Evolutionary conservation across 2,329 filamentous ascomycete genomes (phyloP), one percentile per base, ranked within the genome.

Genomic region (Paecilomyces dactylethromorphus): DNA sequence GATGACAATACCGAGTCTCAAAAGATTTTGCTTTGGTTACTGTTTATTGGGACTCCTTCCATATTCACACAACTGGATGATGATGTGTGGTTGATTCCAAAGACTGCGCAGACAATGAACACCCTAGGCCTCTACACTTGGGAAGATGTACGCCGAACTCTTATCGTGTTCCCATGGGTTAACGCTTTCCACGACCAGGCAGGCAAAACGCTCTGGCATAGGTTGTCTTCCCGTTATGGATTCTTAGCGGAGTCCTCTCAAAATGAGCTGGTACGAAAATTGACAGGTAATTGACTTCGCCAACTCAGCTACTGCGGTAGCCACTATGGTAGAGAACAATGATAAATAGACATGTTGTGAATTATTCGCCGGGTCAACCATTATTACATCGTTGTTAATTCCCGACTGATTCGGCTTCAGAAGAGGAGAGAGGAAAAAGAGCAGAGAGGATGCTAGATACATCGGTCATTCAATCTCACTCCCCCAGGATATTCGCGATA

Each of bases 141-240:
- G 59, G 22, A 24, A 12, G 39, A 55, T 22, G 39, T 59, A 10
- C 11, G 39, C 15, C 8, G 29, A 1, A n/a, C 22, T 5, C 57
- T 61, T 21, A 6, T 18, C n/a, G 26, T 33, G 21, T 54, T 59
- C 4, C 59, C 59, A 11, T 61, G 59, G 59, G 39, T 61, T 15
- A 21, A 61, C 50, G 39, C 32, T 8, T 15, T 55, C 8, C 58
- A 61, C 32, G 33, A 58, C 26, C 21, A 21, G 18, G 32, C 59
- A 12, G 54, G 29, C 15, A 50, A 57, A 33, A 26, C 7, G 7
- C 55, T 61, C n/a, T 61, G 59, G 57, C 24, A 52, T 12, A 21
- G 35, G 24, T 58, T 53, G 5, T 53, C 22, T 18, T 29, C 15
- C n/a, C 45, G 29, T 2, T 26, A 26, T 7, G 3, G 7, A 15